Conservation (phyloP, 768 basidiomycete genomes). For the Boletus rufocinnamomeus region DNA sequence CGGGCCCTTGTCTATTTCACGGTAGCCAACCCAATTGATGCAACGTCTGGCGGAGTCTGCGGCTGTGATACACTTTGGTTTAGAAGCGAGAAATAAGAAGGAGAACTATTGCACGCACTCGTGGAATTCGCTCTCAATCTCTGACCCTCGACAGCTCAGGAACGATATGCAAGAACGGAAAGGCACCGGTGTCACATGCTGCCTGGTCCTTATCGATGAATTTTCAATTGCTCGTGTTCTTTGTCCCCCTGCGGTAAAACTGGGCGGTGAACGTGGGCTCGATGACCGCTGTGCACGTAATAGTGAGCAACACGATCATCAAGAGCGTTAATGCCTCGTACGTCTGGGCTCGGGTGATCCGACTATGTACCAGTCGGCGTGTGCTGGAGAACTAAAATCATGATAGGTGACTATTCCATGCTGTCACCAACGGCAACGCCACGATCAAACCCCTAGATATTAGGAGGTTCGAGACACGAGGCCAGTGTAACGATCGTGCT, state of each 20-base stretch:
- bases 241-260: constrained; percentile 2
- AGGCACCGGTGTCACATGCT: not conserved
- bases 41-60: constrained; percentile 1
- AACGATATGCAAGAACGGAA: not conserved
- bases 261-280: constrained; percentile 2
- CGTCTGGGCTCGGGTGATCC: constrained; percentile 13
- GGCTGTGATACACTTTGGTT: constrained; percentile 10
- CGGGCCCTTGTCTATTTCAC: constrained; percentile 7
- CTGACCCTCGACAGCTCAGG: constrained; percentile 1
- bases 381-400: not conserved
- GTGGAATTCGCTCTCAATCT: not conserved
- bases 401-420: constrained; percentile 6
- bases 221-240: not conserved
- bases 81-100: not conserved
- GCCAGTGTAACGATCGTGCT: not conserved
- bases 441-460: constrained; percentile 14
- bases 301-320: constrained; percentile 9
- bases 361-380: constrained; percentile 4
- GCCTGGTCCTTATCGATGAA: not conserved
- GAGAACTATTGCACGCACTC: constrained; percentile 3
- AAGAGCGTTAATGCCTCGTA: constrained; percentile 1
- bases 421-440: constrained; percentile 11
- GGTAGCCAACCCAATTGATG: not conserved
- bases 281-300: constrained; percentile 6
- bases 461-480: not conserved